Evolutionary conservation across 2,329 filamentous ascomycete genomes (phyloP), one percentile per base, ranked within the genome.

Genomic region (Calonectria crousiana): DNA sequence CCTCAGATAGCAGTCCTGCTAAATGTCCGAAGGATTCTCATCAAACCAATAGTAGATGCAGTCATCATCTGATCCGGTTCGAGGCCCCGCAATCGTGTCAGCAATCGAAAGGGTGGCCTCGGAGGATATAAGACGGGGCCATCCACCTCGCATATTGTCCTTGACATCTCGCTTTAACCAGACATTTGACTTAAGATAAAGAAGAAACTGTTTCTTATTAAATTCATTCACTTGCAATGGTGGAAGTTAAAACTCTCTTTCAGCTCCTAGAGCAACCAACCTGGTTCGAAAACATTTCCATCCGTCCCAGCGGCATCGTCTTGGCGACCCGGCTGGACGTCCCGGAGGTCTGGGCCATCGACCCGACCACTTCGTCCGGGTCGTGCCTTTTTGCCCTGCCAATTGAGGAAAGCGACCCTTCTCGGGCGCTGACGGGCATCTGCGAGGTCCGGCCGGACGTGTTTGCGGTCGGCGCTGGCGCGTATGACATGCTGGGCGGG

Each of bases 251-350:
- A 36, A 79, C 77, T 13, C 30, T 79, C 23, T 78, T 78, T 36
- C 76, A 77, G 9, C 77, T 79, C 53, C 38, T 69, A 16, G 62
- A 67, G 10, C 67, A 78, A 10, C 76, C 77, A 69, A 78, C 76
- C 30, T 79, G 77, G 77, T 79, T 79, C 30, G 77, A 79, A 32
- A 79, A 79, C 51, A 78, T 79, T 23, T n/a, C 66, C 26, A 74
- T 74, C 41, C 67, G 72, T 6, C 64, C 76, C 16, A 71, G 71
- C 6, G 76, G 77, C 28, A 72, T 28, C 18, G 34, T 79, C 52
- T 32, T 79, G 3, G 67, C 71, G 26, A 79, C 78, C 49, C 78
- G 77, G 18, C 75, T 79, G 2, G 77, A 79, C 38, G 51, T 76
- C 23, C 76, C 77, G 2, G 78, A 79, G 62, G 51, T 79, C 10